A percentile compares a stretch with the other conserved stretches of the same genome.
These are phyloP conservation scores for Colletotrichum sp. DNA, from an alignment of 2,329 filamentous ascomycete genomes.

Conservation along the genomic window DNA sequence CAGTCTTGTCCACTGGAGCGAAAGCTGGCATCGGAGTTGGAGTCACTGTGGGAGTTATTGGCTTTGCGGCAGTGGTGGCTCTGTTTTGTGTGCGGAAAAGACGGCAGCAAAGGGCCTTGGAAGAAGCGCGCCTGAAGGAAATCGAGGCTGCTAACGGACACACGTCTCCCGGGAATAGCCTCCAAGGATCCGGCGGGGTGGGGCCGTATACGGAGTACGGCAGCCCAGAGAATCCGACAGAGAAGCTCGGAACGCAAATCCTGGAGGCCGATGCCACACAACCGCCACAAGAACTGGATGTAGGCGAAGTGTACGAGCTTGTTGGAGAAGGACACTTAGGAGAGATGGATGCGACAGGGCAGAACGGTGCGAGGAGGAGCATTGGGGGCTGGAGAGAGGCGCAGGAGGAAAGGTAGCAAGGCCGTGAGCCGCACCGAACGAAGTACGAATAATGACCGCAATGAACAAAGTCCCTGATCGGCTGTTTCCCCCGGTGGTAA, in stretches of 20 bases:
- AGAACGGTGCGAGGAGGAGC: conserved; percentile 10
- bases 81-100: conserved; percentile 52
- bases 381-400: conserved; percentile 13
- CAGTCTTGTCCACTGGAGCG: conserved; percentile 48
- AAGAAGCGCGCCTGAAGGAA: conserved; percentile 20
- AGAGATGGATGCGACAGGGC: conserved; percentile 16
- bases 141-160: conserved; percentile 28
- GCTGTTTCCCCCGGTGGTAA: background rate
- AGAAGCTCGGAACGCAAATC: background rate
- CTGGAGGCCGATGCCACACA: conserved; percentile 24
- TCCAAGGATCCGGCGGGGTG: conserved; percentile 25
- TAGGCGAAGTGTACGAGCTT: conserved; percentile 35
- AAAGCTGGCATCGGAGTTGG: conserved; percentile 63
- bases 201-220: conserved; percentile 6
- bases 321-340: conserved; percentile 36
- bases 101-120: conserved; percentile 32
- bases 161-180: conserved; percentile 24
- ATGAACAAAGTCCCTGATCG: background rate
- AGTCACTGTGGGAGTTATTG: conserved; percentile 47
- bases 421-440: background rate
- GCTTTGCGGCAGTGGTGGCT: conserved; percentile 46
- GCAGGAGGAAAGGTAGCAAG: background rate
- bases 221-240: background rate
- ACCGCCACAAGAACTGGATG: conserved; percentile 29
- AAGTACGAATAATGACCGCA: background rate